Conservation (phyloP, 805 yeast species). For the Zygoascus flipseniorum region DNA sequence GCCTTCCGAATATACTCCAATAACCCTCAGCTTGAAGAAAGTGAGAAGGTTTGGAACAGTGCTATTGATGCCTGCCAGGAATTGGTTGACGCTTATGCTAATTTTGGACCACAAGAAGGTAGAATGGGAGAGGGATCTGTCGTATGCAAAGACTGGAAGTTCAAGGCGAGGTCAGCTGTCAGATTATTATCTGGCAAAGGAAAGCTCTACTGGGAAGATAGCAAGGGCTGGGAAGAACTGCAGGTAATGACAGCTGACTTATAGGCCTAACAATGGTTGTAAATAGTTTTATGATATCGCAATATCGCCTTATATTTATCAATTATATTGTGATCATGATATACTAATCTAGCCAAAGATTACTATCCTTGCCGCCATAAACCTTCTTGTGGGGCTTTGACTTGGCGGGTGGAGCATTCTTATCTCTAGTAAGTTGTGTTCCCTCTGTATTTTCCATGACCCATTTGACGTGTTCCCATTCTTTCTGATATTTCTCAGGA, state of each 20-base stretch:
- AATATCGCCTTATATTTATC: not conserved
- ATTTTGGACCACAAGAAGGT: slow-evolving; percentile 62
- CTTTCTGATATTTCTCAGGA: slow-evolving; percentile 40
- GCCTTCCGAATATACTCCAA: slow-evolving; percentile 69
- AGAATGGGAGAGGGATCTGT: slow-evolving; percentile 64
- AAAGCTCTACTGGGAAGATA: slow-evolving; percentile 67
- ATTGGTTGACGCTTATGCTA: slow-evolving; percentile 76
- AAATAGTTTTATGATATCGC: not conserved
- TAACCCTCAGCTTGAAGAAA: slow-evolving; percentile 52
- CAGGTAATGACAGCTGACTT: slow-evolving; percentile 35
- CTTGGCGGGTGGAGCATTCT: slow-evolving; percentile 6
- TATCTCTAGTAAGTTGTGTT: not conserved
- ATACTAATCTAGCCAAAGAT: slow-evolving; percentile 1
- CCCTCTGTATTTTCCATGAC: not conserved
- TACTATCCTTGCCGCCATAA: not conserved
- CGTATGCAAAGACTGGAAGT: slow-evolving; percentile 91
- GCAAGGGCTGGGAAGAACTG: slow-evolving; percentile 66
- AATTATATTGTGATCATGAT: not conserved
- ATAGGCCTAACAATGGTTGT: not conserved
- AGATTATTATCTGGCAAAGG: slow-evolving; percentile 76
- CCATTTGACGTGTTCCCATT: slow-evolving; percentile 37
- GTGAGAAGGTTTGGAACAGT: slow-evolving; percentile 60
- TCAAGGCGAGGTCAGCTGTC: slow-evolving; percentile 65
- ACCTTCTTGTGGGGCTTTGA: slow-evolving; percentile 1
- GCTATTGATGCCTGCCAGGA: slow-evolving; percentile 75